Base-by-base conservation (phyloP, 345 rosid genomes). In the Acer yangbiense region DNA sequence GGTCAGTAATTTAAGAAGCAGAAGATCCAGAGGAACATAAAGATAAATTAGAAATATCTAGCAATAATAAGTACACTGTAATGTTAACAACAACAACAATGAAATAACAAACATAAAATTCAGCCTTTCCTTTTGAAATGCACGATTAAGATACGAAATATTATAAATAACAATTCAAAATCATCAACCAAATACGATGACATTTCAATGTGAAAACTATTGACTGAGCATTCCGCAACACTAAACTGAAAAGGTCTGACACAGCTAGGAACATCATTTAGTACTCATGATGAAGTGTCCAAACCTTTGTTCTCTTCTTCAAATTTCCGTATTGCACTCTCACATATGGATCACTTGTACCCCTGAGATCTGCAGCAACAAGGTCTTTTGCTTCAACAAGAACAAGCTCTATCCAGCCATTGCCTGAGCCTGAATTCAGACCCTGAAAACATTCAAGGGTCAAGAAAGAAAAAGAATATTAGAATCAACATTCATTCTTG, bases 271-370 rank as follows among this genome's bases (percentile, higher is more conserved):
- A 55, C 68, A 57, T 12, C 68, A 62, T 4, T 54, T 71, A 7
- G 21, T 23, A 65, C 58, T 66, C 41, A n/a, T 7, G 64, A 79
- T 39, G 60, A 11, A 21, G 55, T 35, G 32, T 67, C 43, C 77
- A 76, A 63, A 92, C 99, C 99, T 96, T 96, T 68, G 98, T 94
- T 76, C 89, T 88, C 81, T 79, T 95, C 89, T 88, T 94, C 83
- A 86, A 75, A 82, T 86, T 83, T 74, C 99, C 99, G 70, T 92
- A 96, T 0, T 94, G 97, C 80, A 94, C 95, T 76, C 95, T 89
- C 48, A 96, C 99, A 68, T 92, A 96, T 78, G 99, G 99, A 85
- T 96, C 99, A 72, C 99, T 96, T 27, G 99, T 96, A 75, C 99
- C 99, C 80, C 98, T 83, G 76, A 96, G 85, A 91, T 96, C 99